Evolutionary conservation across 495 filamentous ascomycete species (phyloP), one percentile per base, ranked within the genome.

Genomic region (Hypoxylon fuscum): DNA sequence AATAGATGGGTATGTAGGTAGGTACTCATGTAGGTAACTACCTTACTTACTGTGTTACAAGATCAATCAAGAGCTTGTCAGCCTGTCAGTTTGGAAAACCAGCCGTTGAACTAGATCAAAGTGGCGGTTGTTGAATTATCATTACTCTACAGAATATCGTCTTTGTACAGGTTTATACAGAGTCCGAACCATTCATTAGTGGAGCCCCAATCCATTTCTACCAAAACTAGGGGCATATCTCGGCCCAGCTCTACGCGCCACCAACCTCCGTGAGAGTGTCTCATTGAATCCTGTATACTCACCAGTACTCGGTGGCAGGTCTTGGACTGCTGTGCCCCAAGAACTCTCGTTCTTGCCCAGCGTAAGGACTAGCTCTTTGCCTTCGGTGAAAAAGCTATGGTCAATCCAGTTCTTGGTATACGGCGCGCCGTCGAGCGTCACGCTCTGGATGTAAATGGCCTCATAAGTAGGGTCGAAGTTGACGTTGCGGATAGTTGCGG

Each of bases 401-500:
- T 82, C 82, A 29, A 93, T 80, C 88, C 89, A 93, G 59, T 81
- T 92, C 76, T 79, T 87, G 0, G 76, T 85, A 37, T 90, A 93
- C 3, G 77, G 71, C 59, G 77, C 57, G 2, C 89, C 88, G 68
- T 92, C 74, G 11, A 93, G 75, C n/a, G 79, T 90, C 0, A 87
- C 89, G 54, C 76, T 86, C 73, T 91, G 89, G 25, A 93, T 87
- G 58, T 85, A 91, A 2, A 92, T 81, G 2, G 78, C 76, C 49
- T 79, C 58, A 42, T 91, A 90, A 3, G 61, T 74, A 0, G 83
- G 72, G 51, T 92, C 89, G 63, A 91, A 91, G 45, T 86, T 87
- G 2, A 82, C 64, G 14, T 81, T 84, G 10, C 77, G 72, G 2
- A 92, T 72, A 0, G 79, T 84, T 2, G 90, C 88, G 1, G 79